phyloP scores from a whole-genome alignment of 306 rosid species.

The Luffa acutangula region DNA sequence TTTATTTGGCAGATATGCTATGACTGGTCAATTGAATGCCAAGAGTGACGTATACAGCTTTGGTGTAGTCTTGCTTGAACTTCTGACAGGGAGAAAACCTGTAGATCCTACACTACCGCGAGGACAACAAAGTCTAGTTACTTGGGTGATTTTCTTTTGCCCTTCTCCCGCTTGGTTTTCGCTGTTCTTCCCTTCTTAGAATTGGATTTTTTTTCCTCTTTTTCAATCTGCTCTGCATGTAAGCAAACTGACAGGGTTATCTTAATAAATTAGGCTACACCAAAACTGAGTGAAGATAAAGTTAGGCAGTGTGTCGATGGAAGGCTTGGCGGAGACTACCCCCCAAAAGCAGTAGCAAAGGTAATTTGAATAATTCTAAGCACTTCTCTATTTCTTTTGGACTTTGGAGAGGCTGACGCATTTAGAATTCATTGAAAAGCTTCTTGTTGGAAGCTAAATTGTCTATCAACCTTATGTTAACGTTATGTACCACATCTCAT shows the following conservation, averaged over 20 bases:
- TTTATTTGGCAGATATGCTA: slow-evolving; percentile 4
- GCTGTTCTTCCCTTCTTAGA: not conserved
- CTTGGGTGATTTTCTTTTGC: slow-evolving; percentile 8
- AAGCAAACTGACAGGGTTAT: not conserved
- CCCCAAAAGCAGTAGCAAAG: slow-evolving; percentile 17
- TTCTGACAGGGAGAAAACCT: slow-evolving; percentile 14
- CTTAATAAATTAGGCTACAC: slow-evolving; percentile 11
- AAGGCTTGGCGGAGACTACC: slow-evolving; percentile 13
- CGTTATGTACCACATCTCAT: not conserved
- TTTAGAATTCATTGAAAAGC: not conserved
- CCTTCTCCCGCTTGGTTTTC: not conserved
- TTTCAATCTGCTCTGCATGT: not conserved
- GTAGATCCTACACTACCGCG: slow-evolving; percentile 15
- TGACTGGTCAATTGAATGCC: slow-evolving; percentile 17
- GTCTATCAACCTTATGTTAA: not conserved
- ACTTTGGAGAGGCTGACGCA: not conserved
- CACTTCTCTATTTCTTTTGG: not conserved
- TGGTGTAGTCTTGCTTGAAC: slow-evolving; percentile 16
- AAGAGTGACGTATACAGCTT: slow-evolving; percentile 15
- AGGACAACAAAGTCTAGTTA: slow-evolving; percentile 17
- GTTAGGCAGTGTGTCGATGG: slow-evolving; percentile 14
- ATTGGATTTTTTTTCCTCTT: not conserved
- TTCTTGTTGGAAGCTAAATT: not conserved
- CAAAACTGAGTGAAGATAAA: slow-evolving; percentile 15
- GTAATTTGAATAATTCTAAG: not conserved